Evolutionary conservation across 495 filamentous ascomycete species (phyloP).

Genomic region (Aspergillus olivimuriae): DNA sequence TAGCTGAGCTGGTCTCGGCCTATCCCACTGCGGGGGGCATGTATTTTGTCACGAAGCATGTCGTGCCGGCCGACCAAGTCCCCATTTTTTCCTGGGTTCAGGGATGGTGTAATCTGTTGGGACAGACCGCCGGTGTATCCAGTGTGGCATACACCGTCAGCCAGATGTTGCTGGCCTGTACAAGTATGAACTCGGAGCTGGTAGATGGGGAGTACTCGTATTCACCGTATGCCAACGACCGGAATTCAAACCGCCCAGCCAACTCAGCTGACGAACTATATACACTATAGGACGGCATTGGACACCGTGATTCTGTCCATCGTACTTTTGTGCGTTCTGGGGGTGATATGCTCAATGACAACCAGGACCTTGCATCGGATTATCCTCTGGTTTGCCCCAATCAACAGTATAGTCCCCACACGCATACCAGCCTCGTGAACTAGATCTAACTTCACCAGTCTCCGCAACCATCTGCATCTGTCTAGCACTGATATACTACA

Average conservation of each 20-base stretch:
- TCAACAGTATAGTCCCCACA: constrained; percentile 57
- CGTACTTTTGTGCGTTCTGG: constrained; percentile 49
- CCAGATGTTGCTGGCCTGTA: constrained; percentile 52
- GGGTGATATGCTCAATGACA: constrained; percentile 58
- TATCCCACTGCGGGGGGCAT: constrained; percentile 60
- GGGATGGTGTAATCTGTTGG: constrained; percentile 58
- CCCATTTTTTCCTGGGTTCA: constrained; percentile 55
- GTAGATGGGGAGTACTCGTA: constrained; percentile 38
- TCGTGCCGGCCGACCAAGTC: constrained; percentile 51
- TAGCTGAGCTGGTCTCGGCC: constrained; percentile 56
- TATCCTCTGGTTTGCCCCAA: constrained; percentile 66
- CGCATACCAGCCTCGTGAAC: no score
- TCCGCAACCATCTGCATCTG: constrained; percentile 55
- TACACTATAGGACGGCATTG: constrained; percentile 42
- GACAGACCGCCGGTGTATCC: constrained; percentile 53
- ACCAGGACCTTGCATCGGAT: constrained; percentile 58
- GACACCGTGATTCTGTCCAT: constrained; percentile 60
- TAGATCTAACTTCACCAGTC: no score
- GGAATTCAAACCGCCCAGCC: background rate
- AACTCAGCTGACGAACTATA: background rate
- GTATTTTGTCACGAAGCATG: constrained; percentile 59
- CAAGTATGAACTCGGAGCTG: constrained; percentile 51
- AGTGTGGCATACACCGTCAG: constrained; percentile 51
- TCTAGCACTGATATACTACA: constrained; percentile 53
- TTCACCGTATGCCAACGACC: constrained; percentile 33